Evolutionary conservation across 331 rosid genomes (phyloP).

Genomic region (Malus hybrid): DNA sequence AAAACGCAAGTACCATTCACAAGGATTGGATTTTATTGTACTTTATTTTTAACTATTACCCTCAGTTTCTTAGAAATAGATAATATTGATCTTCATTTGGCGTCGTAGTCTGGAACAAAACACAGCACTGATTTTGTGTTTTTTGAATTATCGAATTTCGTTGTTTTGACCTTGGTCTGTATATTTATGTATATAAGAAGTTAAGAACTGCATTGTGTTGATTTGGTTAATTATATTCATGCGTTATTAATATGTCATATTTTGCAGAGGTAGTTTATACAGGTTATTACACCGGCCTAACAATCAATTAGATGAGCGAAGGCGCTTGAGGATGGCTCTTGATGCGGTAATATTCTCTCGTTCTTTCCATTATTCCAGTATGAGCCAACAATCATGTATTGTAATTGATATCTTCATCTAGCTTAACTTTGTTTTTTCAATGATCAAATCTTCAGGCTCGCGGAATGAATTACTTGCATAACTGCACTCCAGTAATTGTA

Average conservation of each 20-base stretch:
- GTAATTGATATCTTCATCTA: neutral
- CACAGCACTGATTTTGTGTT: neutral
- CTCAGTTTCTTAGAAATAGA: neutral
- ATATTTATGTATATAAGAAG: neutral
- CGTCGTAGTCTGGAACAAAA: neutral
- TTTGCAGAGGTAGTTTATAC: slow-evolving; percentile 93
- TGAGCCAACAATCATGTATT: slow-evolving; percentile 1
- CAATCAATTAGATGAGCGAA: slow-evolving; percentile 80
- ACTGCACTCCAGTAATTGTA: slow-evolving; percentile 77
- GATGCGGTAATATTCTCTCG: slow-evolving; percentile 61
- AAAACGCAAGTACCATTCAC: neutral
- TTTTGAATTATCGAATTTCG: neutral
- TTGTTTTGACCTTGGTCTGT: neutral
- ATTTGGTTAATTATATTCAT: neutral
- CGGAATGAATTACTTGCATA: slow-evolving; percentile 98
- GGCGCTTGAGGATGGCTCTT: slow-evolving; percentile 85
- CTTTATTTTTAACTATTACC: too few relatives aligned
- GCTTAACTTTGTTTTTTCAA: slow-evolving; percentile 12
- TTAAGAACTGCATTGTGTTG: neutral
- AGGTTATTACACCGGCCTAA: slow-evolving; percentile 88
- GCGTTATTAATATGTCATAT: slow-evolving; percentile 4
- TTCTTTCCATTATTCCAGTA: slow-evolving; percentile 13
- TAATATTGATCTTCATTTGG: neutral
- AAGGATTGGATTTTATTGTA: neutral
- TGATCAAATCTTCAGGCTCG: slow-evolving; percentile 62